Base-by-base conservation (phyloP, 1,139 yeast genomes). In the Eremothecium cymbalariae region DNA sequence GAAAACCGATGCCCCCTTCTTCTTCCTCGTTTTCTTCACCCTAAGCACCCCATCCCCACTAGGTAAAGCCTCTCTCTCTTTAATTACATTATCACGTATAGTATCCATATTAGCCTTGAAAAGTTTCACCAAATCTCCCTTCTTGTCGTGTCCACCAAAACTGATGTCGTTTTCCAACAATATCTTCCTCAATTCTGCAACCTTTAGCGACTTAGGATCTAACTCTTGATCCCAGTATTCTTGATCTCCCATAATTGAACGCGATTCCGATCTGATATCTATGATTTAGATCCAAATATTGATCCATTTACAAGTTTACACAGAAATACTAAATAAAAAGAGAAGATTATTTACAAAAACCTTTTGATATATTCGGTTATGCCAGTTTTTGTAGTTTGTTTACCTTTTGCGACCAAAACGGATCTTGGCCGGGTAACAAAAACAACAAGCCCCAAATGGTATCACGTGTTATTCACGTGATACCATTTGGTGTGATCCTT, bases 101-200 rank as follows among this genome's bases (percentile, higher is more conserved):
- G 48, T 48, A 11, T 41, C 41, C 12, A 82, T 62, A n/a, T 72
- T 53, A 2, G 60, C 52, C 12, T 66, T 59, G 53, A 77, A 82
- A 4, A 79, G 51, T 12, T 62, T 63, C 6, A 83, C 58, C 39
- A 82, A 63, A 7, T 70, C 73, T 4, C 70, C 58, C 55, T 85
- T 85, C 50, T 75, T 79, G 7, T 83, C 75, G 34, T 71, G 67
- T 4, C 81, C 65, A 1, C 78, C 68, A 50, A 66, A 76, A 6
- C 59, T 58, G 15, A 84, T 64, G n/a, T 68, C 64, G 52, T 82
- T 70, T 36, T 70, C 73, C 21, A 65, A 58, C 39, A 85, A 64
- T 25, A 82, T 65, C 25, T 74, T 67, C 45, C 90, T 67, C 48
- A 85, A 64, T 40, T 79, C 73, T 4, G 83, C 71, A 23, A 78